These are phyloP conservation scores for Colletotrichum magnum DNA, from an alignment of 2,329 filamentous ascomycete species.

Conservation along the genomic window DNA sequence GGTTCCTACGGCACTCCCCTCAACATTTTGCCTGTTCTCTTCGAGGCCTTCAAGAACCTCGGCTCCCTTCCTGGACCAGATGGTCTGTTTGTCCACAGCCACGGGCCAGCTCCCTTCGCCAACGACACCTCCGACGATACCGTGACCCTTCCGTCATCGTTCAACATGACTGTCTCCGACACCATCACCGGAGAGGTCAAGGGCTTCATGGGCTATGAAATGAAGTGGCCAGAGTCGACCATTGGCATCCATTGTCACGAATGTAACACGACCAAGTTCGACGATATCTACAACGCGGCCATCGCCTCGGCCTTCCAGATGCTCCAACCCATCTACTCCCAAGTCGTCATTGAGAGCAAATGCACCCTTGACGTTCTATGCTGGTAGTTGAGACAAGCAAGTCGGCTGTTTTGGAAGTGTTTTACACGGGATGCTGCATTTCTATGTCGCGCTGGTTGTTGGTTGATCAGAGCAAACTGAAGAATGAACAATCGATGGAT, in stretches of 20 bases:
- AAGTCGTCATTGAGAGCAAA: constrained; percentile 38
- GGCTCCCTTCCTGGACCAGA: constrained; percentile 30
- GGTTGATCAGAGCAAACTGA: not conserved
- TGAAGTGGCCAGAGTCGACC: constrained; percentile 11
- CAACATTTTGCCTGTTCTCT: constrained; percentile 35
- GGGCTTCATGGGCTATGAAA: constrained; percentile 37
- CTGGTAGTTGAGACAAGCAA: constrained; percentile 1
- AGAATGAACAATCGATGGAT: not conserved
- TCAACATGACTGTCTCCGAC: constrained; percentile 35
- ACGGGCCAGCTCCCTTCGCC: constrained; percentile 29
- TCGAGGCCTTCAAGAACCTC: constrained; percentile 39
- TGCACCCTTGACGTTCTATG: constrained; percentile 33
- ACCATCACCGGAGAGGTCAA: constrained; percentile 25
- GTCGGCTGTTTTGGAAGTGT: not conserved
- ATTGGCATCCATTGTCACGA: constrained; percentile 36
- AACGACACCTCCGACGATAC: constrained; percentile 40
- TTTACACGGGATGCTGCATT: not conserved
- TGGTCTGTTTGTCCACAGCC: constrained; percentile 24
- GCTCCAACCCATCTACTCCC: constrained; percentile 36
- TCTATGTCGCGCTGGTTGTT: not conserved
- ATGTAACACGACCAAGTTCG: constrained; percentile 37
- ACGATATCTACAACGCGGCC: constrained; percentile 32
- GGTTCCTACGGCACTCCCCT: constrained; percentile 29
- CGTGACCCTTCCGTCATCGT: constrained; percentile 27
- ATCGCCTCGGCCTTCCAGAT: constrained; percentile 36